phyloP scores from a whole-genome alignment of 108 stramenopile genomes.

The Epipyxis sp. region DNA sequence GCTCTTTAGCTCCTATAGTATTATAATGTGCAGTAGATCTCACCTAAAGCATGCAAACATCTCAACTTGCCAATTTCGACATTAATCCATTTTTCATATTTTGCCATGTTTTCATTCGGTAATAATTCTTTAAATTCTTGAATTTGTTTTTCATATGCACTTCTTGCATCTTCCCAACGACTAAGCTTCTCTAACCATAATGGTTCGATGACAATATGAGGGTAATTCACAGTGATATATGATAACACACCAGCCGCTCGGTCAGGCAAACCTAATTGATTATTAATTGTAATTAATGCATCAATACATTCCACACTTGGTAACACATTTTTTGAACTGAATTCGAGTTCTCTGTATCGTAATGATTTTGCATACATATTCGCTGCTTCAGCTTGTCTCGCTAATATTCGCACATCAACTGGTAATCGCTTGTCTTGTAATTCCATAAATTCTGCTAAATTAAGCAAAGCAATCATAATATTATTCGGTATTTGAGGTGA shows the following conservation, averaged over 20 bases:
- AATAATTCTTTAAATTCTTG: not conserved
- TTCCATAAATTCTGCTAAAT: slow-evolving; percentile 50
- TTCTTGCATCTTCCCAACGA: slow-evolving; percentile 39
- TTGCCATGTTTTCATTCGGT: not conserved
- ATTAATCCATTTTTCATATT: slow-evolving; percentile 4
- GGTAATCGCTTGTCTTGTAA: slow-evolving; percentile 45
- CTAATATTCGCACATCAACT: slow-evolving; percentile 41
- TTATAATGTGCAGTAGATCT: slow-evolving; percentile 18
- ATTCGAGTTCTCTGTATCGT: slow-evolving; percentile 41
- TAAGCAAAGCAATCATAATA: slow-evolving; percentile 36
- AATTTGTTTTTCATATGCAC: slow-evolving; percentile 42
- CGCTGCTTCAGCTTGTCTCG: slow-evolving; percentile 33
- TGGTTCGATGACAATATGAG: slow-evolving; percentile 26
- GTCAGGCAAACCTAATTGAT: slow-evolving; percentile 43
- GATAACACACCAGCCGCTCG: slow-evolving; percentile 39
- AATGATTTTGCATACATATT: slow-evolving; percentile 49
- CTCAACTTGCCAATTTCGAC: slow-evolving; percentile 34
- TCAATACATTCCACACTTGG: slow-evolving; percentile 39
- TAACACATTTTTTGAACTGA: not conserved
- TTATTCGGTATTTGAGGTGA: slow-evolving; percentile 27
- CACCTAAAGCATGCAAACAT: slow-evolving; percentile 46
- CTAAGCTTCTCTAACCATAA: slow-evolving; percentile 45
- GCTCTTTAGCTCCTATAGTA: not conserved
- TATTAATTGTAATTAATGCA: slow-evolving; percentile 45
- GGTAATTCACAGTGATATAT: not conserved